Evolutionary conservation across 495 filamentous ascomycete genomes (phyloP).

Genomic region (Tuber indicum): DNA sequence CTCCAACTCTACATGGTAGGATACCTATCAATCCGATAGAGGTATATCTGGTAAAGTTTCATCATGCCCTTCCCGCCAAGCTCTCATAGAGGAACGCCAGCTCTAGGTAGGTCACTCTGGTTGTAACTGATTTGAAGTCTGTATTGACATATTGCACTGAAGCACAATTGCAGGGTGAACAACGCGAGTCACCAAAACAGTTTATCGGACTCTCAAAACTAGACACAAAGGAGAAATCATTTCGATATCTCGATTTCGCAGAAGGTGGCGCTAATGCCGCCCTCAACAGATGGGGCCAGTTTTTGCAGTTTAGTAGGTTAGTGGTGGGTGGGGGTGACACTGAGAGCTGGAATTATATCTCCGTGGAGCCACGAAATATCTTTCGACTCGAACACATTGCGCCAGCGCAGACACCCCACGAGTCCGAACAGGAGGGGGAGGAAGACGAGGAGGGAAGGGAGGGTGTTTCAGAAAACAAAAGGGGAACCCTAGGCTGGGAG

Average conservation of each 20-base stretch:
- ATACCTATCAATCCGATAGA: background rate
- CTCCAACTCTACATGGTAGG: background rate
- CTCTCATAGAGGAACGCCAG: background rate
- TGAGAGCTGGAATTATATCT: background rate
- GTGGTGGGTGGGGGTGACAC: background rate
- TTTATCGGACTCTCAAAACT: background rate
- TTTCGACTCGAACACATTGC: background rate
- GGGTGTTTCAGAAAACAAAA: background rate
- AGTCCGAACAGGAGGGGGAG: background rate
- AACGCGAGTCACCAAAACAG: background rate
- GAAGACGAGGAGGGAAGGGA: background rate
- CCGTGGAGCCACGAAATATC: background rate
- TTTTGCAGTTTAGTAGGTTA: conserved; percentile 2
- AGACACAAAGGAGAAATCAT: background rate
- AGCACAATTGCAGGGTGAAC: background rate
- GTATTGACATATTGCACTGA: background rate
- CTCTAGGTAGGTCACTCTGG: background rate
- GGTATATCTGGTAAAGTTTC: background rate
- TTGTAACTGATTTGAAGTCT: background rate
- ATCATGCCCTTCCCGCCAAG: background rate
- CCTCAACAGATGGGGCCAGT: conserved; percentile 2
- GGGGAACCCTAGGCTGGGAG: background rate
- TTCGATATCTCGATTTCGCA: conserved; percentile 4
- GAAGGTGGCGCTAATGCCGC: conserved; percentile 1
- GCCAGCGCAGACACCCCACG: background rate